These are phyloP conservation scores for Sporothrix pseudoabietina DNA, from an alignment of 2,329 filamentous ascomycete species.

Conservation along the genomic window DNA sequence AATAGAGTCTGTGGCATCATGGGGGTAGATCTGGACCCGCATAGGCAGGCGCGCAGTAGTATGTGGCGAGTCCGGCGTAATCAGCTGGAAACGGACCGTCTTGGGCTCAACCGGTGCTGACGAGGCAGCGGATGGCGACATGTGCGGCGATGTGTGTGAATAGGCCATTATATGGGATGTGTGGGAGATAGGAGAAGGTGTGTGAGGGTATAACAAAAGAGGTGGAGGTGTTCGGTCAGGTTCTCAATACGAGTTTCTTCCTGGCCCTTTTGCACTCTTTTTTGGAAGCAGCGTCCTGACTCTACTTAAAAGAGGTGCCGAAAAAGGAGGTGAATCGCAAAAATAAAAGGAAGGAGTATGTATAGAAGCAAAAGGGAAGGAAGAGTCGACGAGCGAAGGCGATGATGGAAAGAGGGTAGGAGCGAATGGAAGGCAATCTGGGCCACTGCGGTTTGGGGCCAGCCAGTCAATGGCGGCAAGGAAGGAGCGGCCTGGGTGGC, in stretches of 20 bases:
- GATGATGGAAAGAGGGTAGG: conserved; percentile 9
- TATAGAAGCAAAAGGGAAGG: conserved; percentile 12
- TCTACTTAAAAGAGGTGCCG: conserved; percentile 3
- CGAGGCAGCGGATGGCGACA: conserved; percentile 38
- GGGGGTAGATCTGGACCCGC: conserved; percentile 87
- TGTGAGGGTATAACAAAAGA: not conserved
- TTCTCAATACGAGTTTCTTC: not conserved
- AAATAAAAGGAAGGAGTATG: not conserved
- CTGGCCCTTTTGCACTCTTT: not conserved
- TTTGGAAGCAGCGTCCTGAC: not conserved
- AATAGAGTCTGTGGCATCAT: conserved; percentile 97
- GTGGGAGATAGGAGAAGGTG: not conserved
- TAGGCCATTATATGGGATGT: conserved; percentile 31
- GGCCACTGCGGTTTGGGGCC: conserved; percentile 20
- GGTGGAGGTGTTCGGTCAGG: not conserved
- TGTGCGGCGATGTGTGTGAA: conserved; percentile 27
- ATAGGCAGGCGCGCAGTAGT: conserved; percentile 77
- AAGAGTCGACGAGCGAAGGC: conserved; percentile 9
- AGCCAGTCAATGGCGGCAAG: conserved; percentile 29
- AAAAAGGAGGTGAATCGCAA: not conserved
- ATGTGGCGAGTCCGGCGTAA: conserved; percentile 68
- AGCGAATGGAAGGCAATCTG: not conserved
- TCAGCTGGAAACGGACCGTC: conserved; percentile 77
- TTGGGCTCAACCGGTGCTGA: conserved; percentile 56
- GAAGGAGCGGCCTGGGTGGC: conserved; percentile 22